Base-by-base conservation (phyloP, 345 rosid species). In the Citrus unshiu region DNA sequence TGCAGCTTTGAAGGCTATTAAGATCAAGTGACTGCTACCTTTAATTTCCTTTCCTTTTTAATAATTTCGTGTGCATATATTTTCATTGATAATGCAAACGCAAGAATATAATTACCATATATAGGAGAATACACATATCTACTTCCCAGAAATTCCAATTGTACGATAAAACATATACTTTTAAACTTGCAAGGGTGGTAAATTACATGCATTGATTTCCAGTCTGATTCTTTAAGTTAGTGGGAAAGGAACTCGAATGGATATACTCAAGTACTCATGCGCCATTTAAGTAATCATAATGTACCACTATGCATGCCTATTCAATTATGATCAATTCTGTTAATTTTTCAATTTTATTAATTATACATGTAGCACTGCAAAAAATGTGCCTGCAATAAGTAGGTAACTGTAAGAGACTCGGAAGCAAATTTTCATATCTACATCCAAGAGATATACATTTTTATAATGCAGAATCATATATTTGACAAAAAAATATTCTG, bases 1-100 rank as follows among this genome's bases (percentile, higher is more conserved):
- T 69, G 84, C 84, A 73, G 87, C 90, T 32, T 69, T 92, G 59
- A 86, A 81, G 75, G 79, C 84, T 67, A 71, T 89, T 67, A 86
- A 84, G 78, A 83, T 90, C 78, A 89, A 88, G 82, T 92, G 74
- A 87, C 65, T 13, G 67, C 77, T 81, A 10, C 75, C 35, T 78
- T 37, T 54, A 60, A 63, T 67, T 57, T 77, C 70, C 34, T 59
- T 78, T 25, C 29, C 57, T 37, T 12, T 66, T 56, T 74, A 46
- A 46, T 5, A 29, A 58, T 51, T 62, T 75, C 24, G 27, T n/a
- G 64, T 63, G 79, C 72, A 75, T 70, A 75, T 49, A 76, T 60
- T 69, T 49, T 24, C 40, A 43, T 32, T 18, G 37, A 7, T 77
- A 71, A 74, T 59, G 51, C 75, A 68, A 70, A 39, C 69, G 73